Conservation (phyloP, 768 basidiomycete species). For the Suillus fuscotomentosus region DNA sequence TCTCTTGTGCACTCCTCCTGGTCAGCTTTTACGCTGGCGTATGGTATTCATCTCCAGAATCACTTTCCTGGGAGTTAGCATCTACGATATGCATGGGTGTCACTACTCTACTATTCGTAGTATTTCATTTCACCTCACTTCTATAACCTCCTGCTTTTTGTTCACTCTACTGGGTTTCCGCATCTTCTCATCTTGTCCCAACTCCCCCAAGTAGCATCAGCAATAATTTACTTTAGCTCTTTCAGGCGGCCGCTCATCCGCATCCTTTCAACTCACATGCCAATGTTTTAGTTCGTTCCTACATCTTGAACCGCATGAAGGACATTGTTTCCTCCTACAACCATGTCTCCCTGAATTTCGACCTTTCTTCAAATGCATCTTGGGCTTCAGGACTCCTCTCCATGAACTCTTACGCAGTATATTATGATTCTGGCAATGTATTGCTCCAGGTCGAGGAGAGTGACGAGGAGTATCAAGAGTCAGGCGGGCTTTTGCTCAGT, state of each 20-base stretch:
- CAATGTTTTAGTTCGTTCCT: slow-evolving; percentile 67
- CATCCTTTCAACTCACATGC: slow-evolving; percentile 79
- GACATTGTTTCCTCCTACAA: slow-evolving; percentile 41
- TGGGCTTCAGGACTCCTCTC: slow-evolving; percentile 34
- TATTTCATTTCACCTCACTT: too few species aligned
- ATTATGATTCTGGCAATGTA: slow-evolving; percentile 69
- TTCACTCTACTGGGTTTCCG: too few species aligned
- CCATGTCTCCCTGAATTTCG: slow-evolving; percentile 52
- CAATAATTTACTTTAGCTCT: not conserved
- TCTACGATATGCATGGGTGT: too few species aligned
- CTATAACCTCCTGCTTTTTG: too few species aligned
- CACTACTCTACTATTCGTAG: too few species aligned
- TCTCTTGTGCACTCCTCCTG: too few species aligned
- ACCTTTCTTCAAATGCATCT: slow-evolving; percentile 49
- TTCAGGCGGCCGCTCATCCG: slow-evolving; percentile 62
- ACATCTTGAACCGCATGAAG: slow-evolving; percentile 54
- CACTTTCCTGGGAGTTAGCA: too few species aligned
- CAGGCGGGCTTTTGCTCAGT: slow-evolving; percentile 65
- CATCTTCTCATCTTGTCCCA: too few species aligned
- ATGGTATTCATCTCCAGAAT: too few species aligned
- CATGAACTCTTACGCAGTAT: slow-evolving; percentile 30
- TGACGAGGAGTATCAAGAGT: slow-evolving; percentile 31
- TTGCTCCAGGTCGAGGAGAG: slow-evolving; percentile 62
- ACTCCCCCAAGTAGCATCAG: too few species aligned
- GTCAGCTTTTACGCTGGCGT: too few species aligned